Evolutionary conservation across 2,329 filamentous ascomycete genomes (phyloP), one percentile per base, ranked within the genome.

Genomic region (Colletotrichum cuscutae): DNA sequence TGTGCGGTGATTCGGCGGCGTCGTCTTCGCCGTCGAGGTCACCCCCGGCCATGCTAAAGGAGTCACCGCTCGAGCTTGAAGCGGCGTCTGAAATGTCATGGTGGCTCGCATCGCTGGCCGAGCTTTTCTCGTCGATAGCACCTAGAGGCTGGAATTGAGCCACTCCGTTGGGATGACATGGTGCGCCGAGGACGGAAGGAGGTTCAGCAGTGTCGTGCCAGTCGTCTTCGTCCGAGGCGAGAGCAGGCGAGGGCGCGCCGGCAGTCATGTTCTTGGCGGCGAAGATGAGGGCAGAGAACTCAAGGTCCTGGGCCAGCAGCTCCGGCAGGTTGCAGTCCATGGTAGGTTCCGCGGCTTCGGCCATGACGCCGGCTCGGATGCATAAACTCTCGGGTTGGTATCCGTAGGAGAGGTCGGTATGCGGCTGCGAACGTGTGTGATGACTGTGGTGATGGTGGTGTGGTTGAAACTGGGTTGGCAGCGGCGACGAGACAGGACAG

Each of bases 291-390:
- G 81, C 81, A 22, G 86, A 89, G 26, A 82, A 77, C 76, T 89
- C 86, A 58, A 90, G 80, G 74, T 91, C 88, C 71, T 82, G 84
- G 7, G 85, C 89, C n/a, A 91, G 81, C 52, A 89, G 76, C 79
- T 91, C 89, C 2, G 89, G 87, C 22, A 91, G 81, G 79, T 86
- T 90, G 77, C 84, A 85, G 79, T 80, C 74, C 64, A 82, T 78
- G 42, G 67, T 74, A 22, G 80, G 78, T 42, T 79, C 77, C 56
- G 66, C 54, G 67, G 70, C 70, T 72, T 72, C 70, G 60, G 60
- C 66, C 70, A 72, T 72, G 70, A 59, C 63, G 70, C 70, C 66
- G 60, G 60, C 35, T 70, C 62, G 70, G 70, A 72, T 65, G 66
- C 60, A 61, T 57, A 70, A 70, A 70, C 28, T 46, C 22, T 49